Evolutionary conservation across 805 yeast genomes (phyloP), one percentile per base, ranked within the genome.

Genomic region (Brettanomyces nanus): DNA sequence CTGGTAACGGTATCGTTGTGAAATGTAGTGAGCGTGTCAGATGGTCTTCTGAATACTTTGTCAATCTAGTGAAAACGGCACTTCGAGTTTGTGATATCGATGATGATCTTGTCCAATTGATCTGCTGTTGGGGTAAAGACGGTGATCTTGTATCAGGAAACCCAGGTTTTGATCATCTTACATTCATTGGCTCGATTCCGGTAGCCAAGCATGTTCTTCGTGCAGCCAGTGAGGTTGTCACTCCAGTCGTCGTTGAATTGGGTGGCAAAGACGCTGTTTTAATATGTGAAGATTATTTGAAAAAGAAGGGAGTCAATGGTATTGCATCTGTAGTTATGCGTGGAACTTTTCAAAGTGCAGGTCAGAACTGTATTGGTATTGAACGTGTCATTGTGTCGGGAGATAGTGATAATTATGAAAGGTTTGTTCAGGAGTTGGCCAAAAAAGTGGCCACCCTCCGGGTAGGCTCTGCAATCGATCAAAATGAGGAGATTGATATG

Each of bases 291-390:
- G 92, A 85, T 48, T 81, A 75, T 28, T 65, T 74, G 44, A 76
- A 79, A 45, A 46, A 62, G 20, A 53, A 62, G 21, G 59, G 63
- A 4, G 46, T 73, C 30, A 59, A 68, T 6, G 61, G 69, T 4
- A 63, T 81, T 30, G 79, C 95, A 0, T 85, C 95, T 13, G 77
- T 87, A 19, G 71, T 92, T 28, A 72, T 92, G 81, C 72, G 99
- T 53, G 99, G 98, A 26, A 81, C 95, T 1, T 92, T 90, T 66
- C 99, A 92, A 63, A 83, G 95, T 38, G 84, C 95, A 0, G 99
- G 99, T 10, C 99, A 92, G 62, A 92, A 92, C 57, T 92, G 99
- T 64, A 92, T 92, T 52, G 97, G 99, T 28, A 84, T 92, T 38
- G 99, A 92, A 63, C 71, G 98, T 41, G 94, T 92, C 5, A 80